Conservation (phyloP, 371 early-diverging fungal species). For the Saksenaea oblongispora region DNA sequence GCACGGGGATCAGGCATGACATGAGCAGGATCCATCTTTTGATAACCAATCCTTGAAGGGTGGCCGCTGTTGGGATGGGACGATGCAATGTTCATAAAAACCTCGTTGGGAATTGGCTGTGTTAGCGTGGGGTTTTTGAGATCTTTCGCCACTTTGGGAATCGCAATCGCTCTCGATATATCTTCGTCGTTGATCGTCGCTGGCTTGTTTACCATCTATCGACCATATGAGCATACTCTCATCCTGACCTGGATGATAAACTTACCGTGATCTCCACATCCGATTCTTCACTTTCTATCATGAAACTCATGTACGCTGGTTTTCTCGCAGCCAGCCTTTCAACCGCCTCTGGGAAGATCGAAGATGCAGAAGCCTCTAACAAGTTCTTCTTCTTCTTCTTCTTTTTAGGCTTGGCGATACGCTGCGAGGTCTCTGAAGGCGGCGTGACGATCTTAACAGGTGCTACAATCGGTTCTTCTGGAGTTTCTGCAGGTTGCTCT, state of each 20-base stretch:
- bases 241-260: background rate
- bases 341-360: slow-evolving; percentile 33
- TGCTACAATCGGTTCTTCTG: background rate
- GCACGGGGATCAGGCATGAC: background rate
- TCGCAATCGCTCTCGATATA: background rate
- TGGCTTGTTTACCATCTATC: background rate
- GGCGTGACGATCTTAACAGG: background rate
- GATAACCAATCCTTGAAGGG: background rate
- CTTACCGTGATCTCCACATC: slow-evolving; percentile 11
- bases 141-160: background rate
- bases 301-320: slow-evolving; percentile 32
- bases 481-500: background rate
- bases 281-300: slow-evolving; percentile 22
- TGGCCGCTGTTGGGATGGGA: background rate
- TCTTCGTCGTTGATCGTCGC: background rate
- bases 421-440: background rate
- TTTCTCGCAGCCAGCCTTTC: slow-evolving; percentile 28
- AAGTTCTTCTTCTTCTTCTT: slow-evolving; percentile 1
- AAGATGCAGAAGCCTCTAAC: slow-evolving; percentile 17
- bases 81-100: background rate
- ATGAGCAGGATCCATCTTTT: background rate
- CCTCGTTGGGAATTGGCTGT: background rate
- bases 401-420: slow-evolving; percentile 1
- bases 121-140: background rate
- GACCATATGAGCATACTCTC: background rate